Conservation (phyloP, 495 filamentous ascomycete genomes). For the Penicillium paradoxum region DNA sequence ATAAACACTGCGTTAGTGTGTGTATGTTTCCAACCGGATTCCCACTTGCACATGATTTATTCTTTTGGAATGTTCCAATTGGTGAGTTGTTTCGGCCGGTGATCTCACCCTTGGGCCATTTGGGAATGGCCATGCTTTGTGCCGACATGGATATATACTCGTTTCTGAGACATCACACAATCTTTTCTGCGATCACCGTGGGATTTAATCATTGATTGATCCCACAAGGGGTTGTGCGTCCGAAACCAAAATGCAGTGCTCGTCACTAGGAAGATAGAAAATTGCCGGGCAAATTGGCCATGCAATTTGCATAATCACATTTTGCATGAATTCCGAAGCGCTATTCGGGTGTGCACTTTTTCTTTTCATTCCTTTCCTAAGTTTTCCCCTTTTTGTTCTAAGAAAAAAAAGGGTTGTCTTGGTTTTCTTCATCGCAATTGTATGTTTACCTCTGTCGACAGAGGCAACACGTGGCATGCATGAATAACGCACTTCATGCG, state of each 20-base stretch:
- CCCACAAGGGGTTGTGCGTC: background rate
- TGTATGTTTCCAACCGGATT: background rate
- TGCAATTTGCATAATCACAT: background rate
- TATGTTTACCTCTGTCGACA: background rate
- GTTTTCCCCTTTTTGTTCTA: too few species aligned
- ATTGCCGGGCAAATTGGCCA: background rate
- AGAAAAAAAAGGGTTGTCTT: too few species aligned
- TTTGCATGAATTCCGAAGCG: background rate
- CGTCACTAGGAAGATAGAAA: background rate
- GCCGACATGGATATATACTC: background rate
- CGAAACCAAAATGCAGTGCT: conserved; percentile 3
- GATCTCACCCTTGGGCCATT: background rate
- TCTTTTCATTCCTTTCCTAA: background rate
- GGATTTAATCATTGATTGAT: background rate
- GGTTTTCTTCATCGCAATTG: too few species aligned
- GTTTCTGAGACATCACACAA: background rate
- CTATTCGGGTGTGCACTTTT: background rate
- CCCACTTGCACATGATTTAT: background rate
- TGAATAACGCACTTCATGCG: background rate
- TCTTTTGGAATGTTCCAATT: background rate
- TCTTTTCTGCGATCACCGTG: background rate
- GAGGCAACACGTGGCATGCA: background rate
- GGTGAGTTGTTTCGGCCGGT: background rate
- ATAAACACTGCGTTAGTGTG: conserved; percentile 2
- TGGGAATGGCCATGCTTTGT: background rate